Conservation (phyloP, 2,329 filamentous ascomycete species). For the Rhinocladiella mackenziei region DNA sequence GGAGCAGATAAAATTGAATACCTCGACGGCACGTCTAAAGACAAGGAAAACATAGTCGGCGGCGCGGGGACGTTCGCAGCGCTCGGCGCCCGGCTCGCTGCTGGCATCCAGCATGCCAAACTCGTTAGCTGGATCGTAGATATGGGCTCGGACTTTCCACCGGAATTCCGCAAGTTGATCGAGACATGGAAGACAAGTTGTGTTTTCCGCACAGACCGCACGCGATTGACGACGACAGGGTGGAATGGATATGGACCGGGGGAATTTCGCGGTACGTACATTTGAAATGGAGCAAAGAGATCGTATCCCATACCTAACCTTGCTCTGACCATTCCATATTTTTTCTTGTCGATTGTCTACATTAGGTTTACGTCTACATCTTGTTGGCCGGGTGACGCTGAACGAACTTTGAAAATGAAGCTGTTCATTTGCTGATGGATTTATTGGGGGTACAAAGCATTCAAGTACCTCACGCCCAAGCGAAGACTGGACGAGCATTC, state of each 20-base stretch:
- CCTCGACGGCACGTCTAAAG: constrained; percentile 61
- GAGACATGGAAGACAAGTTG: constrained; percentile 71
- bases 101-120: constrained; percentile 61
- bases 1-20: constrained; percentile 84
- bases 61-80: constrained; percentile 85
- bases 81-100: constrained; percentile 83
- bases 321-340: constrained; percentile 1
- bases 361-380: background rate
- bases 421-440: too few relatives aligned
- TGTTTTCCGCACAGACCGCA: constrained; percentile 61
- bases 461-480: constrained; percentile 86
- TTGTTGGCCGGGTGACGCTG: background rate
- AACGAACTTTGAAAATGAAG: background rate
- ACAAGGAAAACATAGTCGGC: constrained; percentile 73
- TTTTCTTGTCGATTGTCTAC: background rate
- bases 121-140: constrained; percentile 89
- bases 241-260: constrained; percentile 84
- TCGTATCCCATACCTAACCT: constrained; percentile 19
- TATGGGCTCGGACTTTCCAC: constrained; percentile 80
- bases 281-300: too few relatives aligned
- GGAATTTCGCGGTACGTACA: constrained; percentile 54
- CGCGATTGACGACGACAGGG: constrained; percentile 75
- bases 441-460: too few relatives aligned
- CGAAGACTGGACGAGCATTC: constrained; percentile 70
- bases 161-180: constrained; percentile 60